A percentile compares a stretch with the other conserved stretches of the same genome.
phyloP scores from a whole-genome alignment of 441 rosid genomes.

The Brassica hybrid region DNA sequence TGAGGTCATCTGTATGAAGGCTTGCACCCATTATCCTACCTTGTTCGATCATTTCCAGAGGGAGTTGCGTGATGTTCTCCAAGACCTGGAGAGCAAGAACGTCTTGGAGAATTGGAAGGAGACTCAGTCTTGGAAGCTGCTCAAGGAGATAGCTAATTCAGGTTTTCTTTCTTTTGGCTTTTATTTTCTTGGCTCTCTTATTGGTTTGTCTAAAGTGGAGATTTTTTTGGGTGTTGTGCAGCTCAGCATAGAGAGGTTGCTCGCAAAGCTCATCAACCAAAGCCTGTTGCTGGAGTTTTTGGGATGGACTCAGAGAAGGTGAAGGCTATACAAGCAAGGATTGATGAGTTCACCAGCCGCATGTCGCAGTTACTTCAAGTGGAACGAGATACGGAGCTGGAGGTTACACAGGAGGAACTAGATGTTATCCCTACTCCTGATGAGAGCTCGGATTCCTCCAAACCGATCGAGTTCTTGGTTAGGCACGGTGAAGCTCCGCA shows the following conservation, averaged over 20 bases:
- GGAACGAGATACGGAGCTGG: conserved; percentile 96
- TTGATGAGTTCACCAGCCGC: conserved; percentile 64
- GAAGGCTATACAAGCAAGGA: conserved; percentile 72
- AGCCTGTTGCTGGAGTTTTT: conserved; percentile 74
- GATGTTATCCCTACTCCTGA: conserved; percentile 88
- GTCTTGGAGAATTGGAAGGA: conserved; percentile 68
- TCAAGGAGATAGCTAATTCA: conserved; percentile 90
- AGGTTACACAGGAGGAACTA: conserved; percentile 92
- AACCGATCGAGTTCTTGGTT: conserved; percentile 92
- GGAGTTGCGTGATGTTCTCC: conserved; percentile 83
- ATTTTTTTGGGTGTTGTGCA: neutral
- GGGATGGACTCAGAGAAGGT: conserved; percentile 85
- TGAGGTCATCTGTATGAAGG: conserved; percentile 86
- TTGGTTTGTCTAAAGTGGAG: neutral
- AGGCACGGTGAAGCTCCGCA: conserved; percentile 93
- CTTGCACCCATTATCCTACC: conserved; percentile 88
- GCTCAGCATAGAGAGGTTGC: conserved; percentile 87
- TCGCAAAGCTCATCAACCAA: conserved; percentile 64
- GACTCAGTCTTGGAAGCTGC: conserved; percentile 84
- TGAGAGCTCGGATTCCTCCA: conserved; percentile 64
- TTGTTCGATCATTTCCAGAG: conserved; percentile 95
- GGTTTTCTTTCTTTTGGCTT: conserved; percentile 16
- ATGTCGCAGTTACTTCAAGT: conserved; percentile 91
- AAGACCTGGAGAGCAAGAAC: conserved; percentile 58
- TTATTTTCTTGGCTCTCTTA: neutral